Base-by-base conservation (phyloP, 305 asterid genomes). In the Fraxinus greggii region DNA sequence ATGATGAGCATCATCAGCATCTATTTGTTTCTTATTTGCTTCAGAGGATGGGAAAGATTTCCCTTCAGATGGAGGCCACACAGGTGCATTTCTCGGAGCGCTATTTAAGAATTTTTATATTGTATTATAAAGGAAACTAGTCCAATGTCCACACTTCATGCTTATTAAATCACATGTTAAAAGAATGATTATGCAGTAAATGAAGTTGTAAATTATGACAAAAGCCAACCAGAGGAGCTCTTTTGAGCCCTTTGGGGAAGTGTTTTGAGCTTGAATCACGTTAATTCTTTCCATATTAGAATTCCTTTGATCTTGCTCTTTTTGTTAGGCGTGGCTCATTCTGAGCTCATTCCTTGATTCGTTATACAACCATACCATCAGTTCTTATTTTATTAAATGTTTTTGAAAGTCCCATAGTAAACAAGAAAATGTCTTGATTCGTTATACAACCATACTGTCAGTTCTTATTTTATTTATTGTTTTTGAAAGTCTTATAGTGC, bases 1-100 rank as follows among this genome's bases (percentile, higher is more conserved):
- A 86, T 32, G 74, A 54, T 45, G 82, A 51, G 48, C 85, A 76
- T 40, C 82, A 80, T 79, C 89, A 88, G 56, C 87, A 87, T 85
- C 89, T 92, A 59, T 86, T 96, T 76, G 80, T 96, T 82, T 89
- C 93, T 67, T 90, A 86, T 89, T 83, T 96, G 88, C 94, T 96
- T 83, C 95, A 92, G 89, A 90, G 89, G 84, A 81, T 96, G 92
- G 98, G 97, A 56, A 96, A 89, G 89, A 80, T 91, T 38, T 79
- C 97, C 63, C 89, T 94, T 32, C 91, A 91, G 81, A 88, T 89
- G 94, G 98, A 91, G 83, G 86, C 72, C 75, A 33, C 82, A 82
- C 97, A 94, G 99, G 99, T 94, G 75, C 51, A 86, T 36, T 38
- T 54, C 45, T 72, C 29, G 33, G 9, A 24, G 61, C 61, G 3